Evolutionary conservation across 1,284 basidiomycete genomes (phyloP).

Genomic region (Melanopsichium pennsylvanicum): DNA sequence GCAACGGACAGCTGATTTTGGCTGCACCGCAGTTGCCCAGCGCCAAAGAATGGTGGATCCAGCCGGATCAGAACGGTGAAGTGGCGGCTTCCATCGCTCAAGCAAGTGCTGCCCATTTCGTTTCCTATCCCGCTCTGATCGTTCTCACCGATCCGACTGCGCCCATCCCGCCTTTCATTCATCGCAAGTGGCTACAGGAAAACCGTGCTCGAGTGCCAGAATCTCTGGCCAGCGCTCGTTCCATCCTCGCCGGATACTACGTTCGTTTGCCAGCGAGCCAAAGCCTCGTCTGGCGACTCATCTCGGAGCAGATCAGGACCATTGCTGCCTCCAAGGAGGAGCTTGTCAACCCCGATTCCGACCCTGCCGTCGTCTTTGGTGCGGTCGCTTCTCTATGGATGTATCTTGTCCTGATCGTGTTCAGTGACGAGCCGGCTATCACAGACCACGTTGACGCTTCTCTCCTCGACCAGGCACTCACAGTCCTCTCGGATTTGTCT

Average conservation of each 20-base stretch:
- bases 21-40: conserved; percentile 32
- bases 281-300: conserved; percentile 46
- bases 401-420: conserved; percentile 55
- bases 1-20: conserved; percentile 30
- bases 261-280: conserved; percentile 55
- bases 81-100: conserved; percentile 48
- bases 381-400: conserved; percentile 55
- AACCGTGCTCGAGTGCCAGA: conserved; percentile 39
- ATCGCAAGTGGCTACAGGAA: conserved; percentile 59
- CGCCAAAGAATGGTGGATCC: conserved; percentile 54
- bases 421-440: conserved; percentile 45
- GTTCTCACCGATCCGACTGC: conserved; percentile 57
- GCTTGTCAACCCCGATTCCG: conserved; percentile 13
- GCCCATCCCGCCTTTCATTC: conserved; percentile 57
- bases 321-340: conserved; percentile 10
- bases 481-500: conserved; percentile 42
- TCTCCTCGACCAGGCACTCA: conserved; percentile 42
- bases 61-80: conserved; percentile 38
- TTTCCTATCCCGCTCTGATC: conserved; percentile 57
- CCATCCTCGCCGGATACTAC: conserved; percentile 53
- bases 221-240: conserved; percentile 51
- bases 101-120: conserved; percentile 56
- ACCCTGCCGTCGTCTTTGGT: conserved; percentile 39
- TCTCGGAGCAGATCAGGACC: conserved; percentile 39
- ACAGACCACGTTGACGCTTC: conserved; percentile 40